These are phyloP conservation scores for Hirschfeldia incana DNA, from an alignment of 345 rosid genomes.

Conservation along the genomic window DNA sequence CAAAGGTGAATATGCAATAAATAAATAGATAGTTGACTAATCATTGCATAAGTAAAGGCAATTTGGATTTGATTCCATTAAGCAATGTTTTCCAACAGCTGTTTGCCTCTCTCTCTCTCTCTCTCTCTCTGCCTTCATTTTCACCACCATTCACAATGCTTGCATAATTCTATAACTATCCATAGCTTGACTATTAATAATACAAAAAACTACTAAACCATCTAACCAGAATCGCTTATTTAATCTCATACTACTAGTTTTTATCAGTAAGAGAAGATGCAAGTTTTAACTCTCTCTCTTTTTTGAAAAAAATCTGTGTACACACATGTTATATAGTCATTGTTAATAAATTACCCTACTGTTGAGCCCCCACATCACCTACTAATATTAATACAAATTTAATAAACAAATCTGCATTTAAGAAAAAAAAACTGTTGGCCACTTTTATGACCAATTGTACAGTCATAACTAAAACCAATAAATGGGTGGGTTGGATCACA, in stretches of 20 bases:
- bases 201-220: neutral
- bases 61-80: conserved; percentile 26
- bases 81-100: neutral
- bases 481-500: conserved; percentile 38
- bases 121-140: conserved; percentile 4
- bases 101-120: neutral
- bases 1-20: conserved; percentile 30
- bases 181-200: neutral
- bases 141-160: neutral
- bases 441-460: conserved; percentile 14
- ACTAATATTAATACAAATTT: conserved; percentile 17
- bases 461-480: conserved; percentile 30
- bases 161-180: neutral
- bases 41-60: conserved; percentile 23
- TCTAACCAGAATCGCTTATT: neutral
- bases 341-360: conserved; percentile 17
- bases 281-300: neutral
- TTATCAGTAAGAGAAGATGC: neutral
- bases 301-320: neutral
- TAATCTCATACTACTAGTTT: neutral
- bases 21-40: conserved; percentile 29
- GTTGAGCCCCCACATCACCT: conserved; percentile 37
- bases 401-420: neutral
- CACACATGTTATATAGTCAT: conserved; percentile 17
- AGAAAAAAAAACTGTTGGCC: neutral